A percentile compares a stretch with the other conserved stretches of the same genome.
These are phyloP conservation scores for Chenopodium suecicum DNA, from an alignment of 148 eudicot genomes.

Conservation along the genomic window DNA sequence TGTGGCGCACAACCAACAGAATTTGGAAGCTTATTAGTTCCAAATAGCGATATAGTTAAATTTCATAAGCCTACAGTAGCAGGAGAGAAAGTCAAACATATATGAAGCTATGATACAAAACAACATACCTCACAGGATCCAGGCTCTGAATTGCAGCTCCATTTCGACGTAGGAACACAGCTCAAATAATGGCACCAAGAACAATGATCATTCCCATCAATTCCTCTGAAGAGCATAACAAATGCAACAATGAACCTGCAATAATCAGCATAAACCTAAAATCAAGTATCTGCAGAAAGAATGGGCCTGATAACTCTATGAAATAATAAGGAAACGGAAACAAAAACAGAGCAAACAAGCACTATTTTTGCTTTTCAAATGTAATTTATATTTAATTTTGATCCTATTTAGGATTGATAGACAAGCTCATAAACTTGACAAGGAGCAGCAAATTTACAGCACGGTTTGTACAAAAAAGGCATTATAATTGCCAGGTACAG, in stretches of 20 bases:
- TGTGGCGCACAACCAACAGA: neutral
- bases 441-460: neutral
- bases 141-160: constrained; percentile 64
- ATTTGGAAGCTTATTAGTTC: neutral
- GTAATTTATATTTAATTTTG: neutral
- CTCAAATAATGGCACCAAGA: constrained; percentile 93
- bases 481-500: neutral
- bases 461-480: neutral
- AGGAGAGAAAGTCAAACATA: neutral
- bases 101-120: neutral
- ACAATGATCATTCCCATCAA: constrained; percentile 68
- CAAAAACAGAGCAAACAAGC: neutral
- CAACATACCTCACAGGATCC: constrained; percentile 55
- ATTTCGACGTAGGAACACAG: constrained; percentile 66
- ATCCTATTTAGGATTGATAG: neutral
- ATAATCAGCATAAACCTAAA: constrained; percentile 10
- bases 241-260: constrained; percentile 61
- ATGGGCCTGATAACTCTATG: neutral
- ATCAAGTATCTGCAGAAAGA: constrained; percentile 3
- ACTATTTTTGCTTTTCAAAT: too few relatives aligned
- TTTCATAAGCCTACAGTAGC: neutral
- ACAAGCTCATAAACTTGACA: neutral
- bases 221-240: constrained; percentile 61
- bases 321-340: neutral
- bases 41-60: too few relatives aligned